Evolutionary conservation across 495 filamentous ascomycete species (phyloP).

Genomic region (Chaetomidium leptoderma): DNA sequence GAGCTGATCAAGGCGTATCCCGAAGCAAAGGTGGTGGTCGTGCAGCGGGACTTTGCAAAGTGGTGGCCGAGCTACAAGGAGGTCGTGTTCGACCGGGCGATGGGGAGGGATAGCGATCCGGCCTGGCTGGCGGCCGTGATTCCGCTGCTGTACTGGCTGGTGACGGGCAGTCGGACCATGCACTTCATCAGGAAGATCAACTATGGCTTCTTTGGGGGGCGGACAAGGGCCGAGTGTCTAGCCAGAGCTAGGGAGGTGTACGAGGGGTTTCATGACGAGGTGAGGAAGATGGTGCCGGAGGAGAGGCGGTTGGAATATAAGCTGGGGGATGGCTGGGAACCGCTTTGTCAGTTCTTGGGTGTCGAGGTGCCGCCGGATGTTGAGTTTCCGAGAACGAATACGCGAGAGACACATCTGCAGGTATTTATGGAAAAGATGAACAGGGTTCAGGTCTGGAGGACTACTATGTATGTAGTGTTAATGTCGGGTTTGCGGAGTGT

Average conservation of each 20-base stretch:
- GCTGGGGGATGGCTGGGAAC: constrained; percentile 44
- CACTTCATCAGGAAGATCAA: constrained; percentile 14
- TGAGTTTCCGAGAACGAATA: constrained; percentile 44
- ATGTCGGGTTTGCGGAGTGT: too few species aligned
- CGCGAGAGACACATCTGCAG: constrained; percentile 13
- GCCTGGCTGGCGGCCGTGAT: constrained; percentile 3
- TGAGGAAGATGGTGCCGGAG: constrained; percentile 30
- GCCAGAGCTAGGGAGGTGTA: constrained; percentile 16
- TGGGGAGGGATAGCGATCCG: too few species aligned
- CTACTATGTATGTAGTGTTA: too few species aligned
- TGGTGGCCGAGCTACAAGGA: constrained; percentile 32
- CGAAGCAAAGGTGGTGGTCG: constrained; percentile 43
- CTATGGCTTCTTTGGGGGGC: constrained; percentile 22
- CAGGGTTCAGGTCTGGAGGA: too few species aligned
- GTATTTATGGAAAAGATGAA: too few species aligned
- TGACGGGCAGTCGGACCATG: constrained; percentile 9
- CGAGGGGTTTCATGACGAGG: constrained; percentile 27
- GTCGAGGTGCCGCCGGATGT: constrained; percentile 36
- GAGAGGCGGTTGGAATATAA: constrained; percentile 40
- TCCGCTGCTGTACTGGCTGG: not conserved
- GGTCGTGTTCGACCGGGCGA: constrained; percentile 10
- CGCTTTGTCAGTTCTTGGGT: constrained; percentile 44
- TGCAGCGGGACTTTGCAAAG: constrained; percentile 36
- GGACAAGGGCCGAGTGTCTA: constrained; percentile 24
- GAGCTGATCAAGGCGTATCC: constrained; percentile 45